Evolutionary conservation across 1,139 yeast genomes (phyloP), one percentile per base, ranked within the genome.

Genomic region (Tardiomyces blankii): DNA sequence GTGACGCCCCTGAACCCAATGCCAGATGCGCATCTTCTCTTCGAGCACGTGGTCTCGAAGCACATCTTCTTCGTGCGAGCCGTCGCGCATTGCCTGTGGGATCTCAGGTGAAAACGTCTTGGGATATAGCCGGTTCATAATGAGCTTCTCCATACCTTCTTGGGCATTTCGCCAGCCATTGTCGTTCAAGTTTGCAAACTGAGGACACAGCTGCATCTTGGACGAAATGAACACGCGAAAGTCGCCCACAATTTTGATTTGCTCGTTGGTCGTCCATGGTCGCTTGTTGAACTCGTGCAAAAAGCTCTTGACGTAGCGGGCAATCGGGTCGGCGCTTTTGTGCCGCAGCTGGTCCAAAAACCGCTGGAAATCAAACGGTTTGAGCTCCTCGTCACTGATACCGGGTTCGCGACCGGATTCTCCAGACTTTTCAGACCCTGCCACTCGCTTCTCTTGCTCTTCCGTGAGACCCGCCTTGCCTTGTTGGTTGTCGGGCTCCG

Each of bases 71-170:
- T 65, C 70, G 52, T 81, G 86, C 13, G 73, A 72, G 18, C 66
- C 72, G 33, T 76, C 75, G 3, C 67, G 57, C 27, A 69, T 65
- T 18, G 65, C 62, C 6, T 68, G 65, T 2, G 70, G 64, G 21
- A 86, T 75, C 46, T 74, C 82, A 0, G 97, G 97, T 0, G 96
- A 80, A 59, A 85, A 93, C 38, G 93, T 83, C 47, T 75, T 77
- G 1, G 72, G 72, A 60, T 88, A 89, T 3, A 93, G 65, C 54
- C 96, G 72, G 50, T 91, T 89, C 95, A 89, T 87, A 9, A 93
- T 72, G 39, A 93, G 72, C 61, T 93, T 93, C 63, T 93, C 99
- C 60, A 91, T 73, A 0, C 98, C 98, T 58, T 88, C 96, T 51
- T 82, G 68, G 1, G 95, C 82, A 58, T 89, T 89, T 41, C 75